Evolutionary conservation across 768 basidiomycete species (phyloP), one percentile per base, ranked within the genome.

Genomic region (Leccinum sublutescens): DNA sequence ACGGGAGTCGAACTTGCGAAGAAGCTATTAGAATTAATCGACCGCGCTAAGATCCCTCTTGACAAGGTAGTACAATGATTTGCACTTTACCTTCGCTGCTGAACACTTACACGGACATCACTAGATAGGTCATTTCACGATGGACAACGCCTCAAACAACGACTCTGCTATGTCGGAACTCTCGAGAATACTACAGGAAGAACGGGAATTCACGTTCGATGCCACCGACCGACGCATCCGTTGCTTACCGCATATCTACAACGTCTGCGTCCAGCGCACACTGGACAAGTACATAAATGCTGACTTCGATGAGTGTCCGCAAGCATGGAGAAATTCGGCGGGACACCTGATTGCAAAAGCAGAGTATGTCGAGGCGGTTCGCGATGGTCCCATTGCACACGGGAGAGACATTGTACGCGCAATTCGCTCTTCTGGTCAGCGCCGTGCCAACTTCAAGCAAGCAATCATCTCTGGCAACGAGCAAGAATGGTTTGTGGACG

Each of bases 241-340:
- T 31, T 69, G 69, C 50, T 65, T 70, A 17, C 64, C 66, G 0
- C 66, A 69, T 34, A 64, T 69, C 21, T 40, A 15, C 14, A 64
- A 70, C 54, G 60, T 67, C 11, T 65, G 55, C 51, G 52, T 55
- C 5, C 38, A 40, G 17, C 38, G 6, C 38, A 40, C 12, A 15
- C 52, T 67, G 21, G 34, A 58, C 25, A 51, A 57, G 3, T 64
- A 63, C 27, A 15, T 5, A 1, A 3, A 36, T 12, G 40, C 34
- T 2, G 19, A 62, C 36, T 60, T 52, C 49, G 40, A 21, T 3
- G 2, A 45, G 2, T 40, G 50, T 21, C 47, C 31, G n/a, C 7
- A 15, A 19, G 53, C 27, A 6, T 62, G 54, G 61, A 49, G 7
- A 25, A 56, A 55, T 33, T 40, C 12, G 17, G 38, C 17, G 2